Percentiles rank a stretch among this genome's conserved stretches.
phyloP scores from a whole-genome alignment of 2,329 filamentous ascomycete genomes.

The Fusarium nurragi region DNA sequence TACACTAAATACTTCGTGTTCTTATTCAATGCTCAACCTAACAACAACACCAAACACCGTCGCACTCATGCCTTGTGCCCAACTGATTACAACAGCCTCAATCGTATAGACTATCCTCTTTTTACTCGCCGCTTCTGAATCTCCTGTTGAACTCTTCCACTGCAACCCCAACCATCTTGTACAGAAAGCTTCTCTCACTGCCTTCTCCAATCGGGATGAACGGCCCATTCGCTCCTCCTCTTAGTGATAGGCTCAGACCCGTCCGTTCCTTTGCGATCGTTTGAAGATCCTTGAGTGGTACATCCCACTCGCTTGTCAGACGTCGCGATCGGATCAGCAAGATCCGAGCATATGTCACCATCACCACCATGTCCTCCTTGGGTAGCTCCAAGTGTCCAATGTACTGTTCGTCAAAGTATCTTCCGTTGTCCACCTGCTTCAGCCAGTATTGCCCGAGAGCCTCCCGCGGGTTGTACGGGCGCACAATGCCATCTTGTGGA shows the following conservation, averaged over 20 bases:
- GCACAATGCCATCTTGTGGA: constrained; percentile 89
- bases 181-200: constrained; percentile 71
- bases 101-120: neutral
- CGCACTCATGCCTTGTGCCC: neutral
- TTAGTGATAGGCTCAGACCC: constrained; percentile 86
- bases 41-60: constrained; percentile 22
- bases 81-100: neutral
- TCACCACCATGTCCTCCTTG: constrained; percentile 85
- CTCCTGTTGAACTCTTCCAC: constrained; percentile 74
- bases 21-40: constrained; percentile 1
- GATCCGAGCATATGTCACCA: constrained; percentile 88
- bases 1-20: constrained; percentile 11
- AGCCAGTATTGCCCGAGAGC: constrained; percentile 98
- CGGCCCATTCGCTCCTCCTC: constrained; percentile 91
- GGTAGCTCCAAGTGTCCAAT: constrained; percentile 95
- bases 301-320: constrained; percentile 93
- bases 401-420: constrained; percentile 97
- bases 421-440: constrained; percentile 96
- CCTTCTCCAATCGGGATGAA: constrained; percentile 96
- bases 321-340: constrained; percentile 89
- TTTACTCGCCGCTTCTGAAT: constrained; percentile 56
- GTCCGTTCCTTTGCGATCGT: constrained; percentile 97
- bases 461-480: constrained; percentile 93
- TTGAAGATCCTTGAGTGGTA: constrained; percentile 93
- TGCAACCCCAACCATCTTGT: constrained; percentile 71